These are phyloP conservation scores for Cymodocea nodosa DNA, from an alignment of 116 monocot species.

Conservation along the genomic window DNA sequence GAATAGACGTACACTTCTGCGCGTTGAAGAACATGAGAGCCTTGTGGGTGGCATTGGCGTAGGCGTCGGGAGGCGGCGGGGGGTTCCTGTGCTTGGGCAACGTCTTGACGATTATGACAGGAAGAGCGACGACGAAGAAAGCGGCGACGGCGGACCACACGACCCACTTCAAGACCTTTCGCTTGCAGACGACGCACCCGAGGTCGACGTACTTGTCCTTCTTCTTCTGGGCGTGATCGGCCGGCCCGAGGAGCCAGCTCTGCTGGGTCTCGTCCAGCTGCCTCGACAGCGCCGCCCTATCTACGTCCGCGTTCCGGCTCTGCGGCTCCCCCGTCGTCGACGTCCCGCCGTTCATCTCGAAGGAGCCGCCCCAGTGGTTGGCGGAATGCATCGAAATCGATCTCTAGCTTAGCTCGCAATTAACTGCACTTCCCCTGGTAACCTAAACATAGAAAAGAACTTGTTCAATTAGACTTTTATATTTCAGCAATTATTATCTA, in stretches of 20 bases:
- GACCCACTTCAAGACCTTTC: slow-evolving; percentile 51
- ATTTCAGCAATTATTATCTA: background rate
- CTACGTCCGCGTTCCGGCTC: slow-evolving; percentile 61
- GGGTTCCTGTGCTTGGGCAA: slow-evolving; percentile 53
- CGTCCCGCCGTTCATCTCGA: slow-evolving; percentile 45
- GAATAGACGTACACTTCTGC: slow-evolving; percentile 56
- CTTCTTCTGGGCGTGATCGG: slow-evolving; percentile 23
- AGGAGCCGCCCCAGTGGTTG: slow-evolving; percentile 85
- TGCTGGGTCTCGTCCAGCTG: slow-evolving; percentile 84
- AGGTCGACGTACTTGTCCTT: slow-evolving; percentile 82
- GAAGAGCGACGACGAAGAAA: slow-evolving; percentile 70
- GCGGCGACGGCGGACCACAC: slow-evolving; percentile 31
- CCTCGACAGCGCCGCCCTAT: slow-evolving; percentile 40
- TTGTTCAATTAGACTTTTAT: background rate
- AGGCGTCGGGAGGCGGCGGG: slow-evolving; percentile 55
- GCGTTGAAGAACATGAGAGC: slow-evolving; percentile 97
- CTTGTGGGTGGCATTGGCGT: slow-evolving; percentile 65
- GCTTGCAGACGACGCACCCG: slow-evolving; percentile 73
- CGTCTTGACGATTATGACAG: slow-evolving; percentile 66
- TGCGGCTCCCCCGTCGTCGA: slow-evolving; percentile 42
- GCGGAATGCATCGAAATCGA: slow-evolving; percentile 26
- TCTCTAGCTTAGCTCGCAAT: no score
- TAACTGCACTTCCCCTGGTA: no score
- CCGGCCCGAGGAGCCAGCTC: slow-evolving; percentile 83
- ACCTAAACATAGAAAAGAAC: background rate